Percentiles rank a stretch among this genome's conserved stretches.
phyloP scores from a whole-genome alignment of 805 yeast species.

The Candida maesae region DNA sequence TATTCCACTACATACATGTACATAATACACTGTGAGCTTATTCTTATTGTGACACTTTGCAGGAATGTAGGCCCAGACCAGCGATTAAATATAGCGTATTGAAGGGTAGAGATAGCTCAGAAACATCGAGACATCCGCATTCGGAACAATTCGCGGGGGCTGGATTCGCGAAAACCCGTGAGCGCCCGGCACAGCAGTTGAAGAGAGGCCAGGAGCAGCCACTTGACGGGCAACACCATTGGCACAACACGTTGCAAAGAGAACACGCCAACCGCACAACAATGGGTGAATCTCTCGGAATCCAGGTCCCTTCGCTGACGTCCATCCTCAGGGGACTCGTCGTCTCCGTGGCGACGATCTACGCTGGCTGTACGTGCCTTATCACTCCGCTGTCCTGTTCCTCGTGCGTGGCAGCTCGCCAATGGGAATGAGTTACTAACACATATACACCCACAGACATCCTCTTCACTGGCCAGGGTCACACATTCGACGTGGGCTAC shows the following conservation, averaged over 20 bases:
- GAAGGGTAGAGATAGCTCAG: no score
- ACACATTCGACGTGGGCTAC: constrained; percentile 85
- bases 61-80: neutral
- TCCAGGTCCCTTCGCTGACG: constrained; percentile 19
- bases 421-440: constrained; percentile 1
- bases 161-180: no score
- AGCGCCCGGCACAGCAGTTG: no score
- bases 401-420: neutral
- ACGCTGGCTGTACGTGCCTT: constrained; percentile 24
- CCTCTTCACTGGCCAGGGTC: constrained; percentile 88
- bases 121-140: no score
- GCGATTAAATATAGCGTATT: no score
- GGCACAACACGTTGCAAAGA: neutral
- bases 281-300: constrained; percentile 5
- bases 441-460: constrained; percentile 24
- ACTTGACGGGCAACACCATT: neutral
- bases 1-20: neutral
- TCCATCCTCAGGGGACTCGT: constrained; percentile 18
- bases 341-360: constrained; percentile 16
- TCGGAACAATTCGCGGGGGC: neutral
- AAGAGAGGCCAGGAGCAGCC: no score
- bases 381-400: neutral
- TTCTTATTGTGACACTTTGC: neutral
- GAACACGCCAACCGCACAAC: neutral
- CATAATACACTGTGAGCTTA: neutral